Evolutionary conservation across 257 asterid genomes (phyloP).

Genomic region (Primulina huaijiensis): DNA sequence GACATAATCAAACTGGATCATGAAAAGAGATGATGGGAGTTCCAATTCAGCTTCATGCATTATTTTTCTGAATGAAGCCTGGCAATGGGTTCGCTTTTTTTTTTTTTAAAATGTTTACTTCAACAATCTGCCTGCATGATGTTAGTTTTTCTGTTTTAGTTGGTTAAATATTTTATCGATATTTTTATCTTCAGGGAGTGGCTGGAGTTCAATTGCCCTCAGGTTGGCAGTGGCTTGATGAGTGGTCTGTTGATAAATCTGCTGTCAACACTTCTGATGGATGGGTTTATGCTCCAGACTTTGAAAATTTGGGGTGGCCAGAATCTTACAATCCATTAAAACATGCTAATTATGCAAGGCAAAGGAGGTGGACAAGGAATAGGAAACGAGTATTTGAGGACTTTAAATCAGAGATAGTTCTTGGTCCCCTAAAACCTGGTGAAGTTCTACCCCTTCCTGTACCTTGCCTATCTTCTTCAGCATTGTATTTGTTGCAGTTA

Average conservation of each 20-base stretch:
- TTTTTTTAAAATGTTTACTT: background rate
- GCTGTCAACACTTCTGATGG: constrained; percentile 73
- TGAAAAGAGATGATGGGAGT: background rate
- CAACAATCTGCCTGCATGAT: constrained; percentile 1
- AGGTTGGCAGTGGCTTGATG: constrained; percentile 86
- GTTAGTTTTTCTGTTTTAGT: constrained; percentile 14
- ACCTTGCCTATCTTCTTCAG: constrained; percentile 57
- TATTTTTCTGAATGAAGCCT: constrained; percentile 1
- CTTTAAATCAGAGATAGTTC: constrained; percentile 39
- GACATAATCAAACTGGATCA: constrained; percentile 6
- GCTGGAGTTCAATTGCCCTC: constrained; percentile 63
- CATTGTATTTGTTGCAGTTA: constrained; percentile 55
- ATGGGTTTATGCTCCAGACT: constrained; percentile 89
- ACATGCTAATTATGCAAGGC: constrained; percentile 61
- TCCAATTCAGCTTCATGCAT: background rate
- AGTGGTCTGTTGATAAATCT: constrained; percentile 73
- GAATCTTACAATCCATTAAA: constrained; percentile 56
- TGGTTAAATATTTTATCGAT: constrained; percentile 1
- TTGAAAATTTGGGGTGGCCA: constrained; percentile 76
- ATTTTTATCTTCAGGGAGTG: constrained; percentile 45
- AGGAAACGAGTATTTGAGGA: constrained; percentile 44
- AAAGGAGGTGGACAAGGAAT: constrained; percentile 85
- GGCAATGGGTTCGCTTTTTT: constrained; percentile 1
- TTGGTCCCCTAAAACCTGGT: constrained; percentile 79
- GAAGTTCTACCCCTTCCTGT: constrained; percentile 74